Base-by-base conservation (phyloP, 2,329 filamentous ascomycete genomes). In the Pestalotiopsis sp. region DNA sequence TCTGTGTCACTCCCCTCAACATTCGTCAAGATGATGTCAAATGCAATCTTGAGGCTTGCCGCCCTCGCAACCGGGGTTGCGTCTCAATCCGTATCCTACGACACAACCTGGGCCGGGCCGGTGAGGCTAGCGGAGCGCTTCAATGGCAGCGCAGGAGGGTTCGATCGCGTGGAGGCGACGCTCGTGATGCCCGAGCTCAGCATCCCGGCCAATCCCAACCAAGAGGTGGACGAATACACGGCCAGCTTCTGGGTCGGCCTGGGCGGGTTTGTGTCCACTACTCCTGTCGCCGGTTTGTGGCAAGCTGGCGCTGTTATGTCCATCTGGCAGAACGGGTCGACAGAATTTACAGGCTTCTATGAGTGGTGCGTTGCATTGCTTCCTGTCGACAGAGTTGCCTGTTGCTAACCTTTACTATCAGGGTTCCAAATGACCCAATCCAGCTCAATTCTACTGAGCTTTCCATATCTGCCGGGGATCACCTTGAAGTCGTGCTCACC, bases 151-250 rank as follows among this genome's bases (percentile, higher is more conserved):
- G 61, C 40, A 3, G 61, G 61, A 17, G 61, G 61, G 1, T 64
- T 45, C 17, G 61, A 64, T 49, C 61, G 61, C 38, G 61, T 64
- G 36, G 40, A 64, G 61, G 61, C 61, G 2, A 64, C 61, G 38
- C 61, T 64, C 20, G 61, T 64, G 20, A 64, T 64, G 61, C 61
- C 61, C n/a, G 36, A 64, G 40, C 61, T 64, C 61, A 27, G 25
- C 41, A 64, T 64, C 20, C 61, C 61, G 23, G 40, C 38, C n/a
- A 64, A 52, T 11, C 61, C 61, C 23, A n/a, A 45, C 23, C 38
- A 64, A 20, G 14, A 64, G 23, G 45, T 40, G 2, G 61, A 64
- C 11, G 61, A 64, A 64, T 64, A 64, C 40, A 64, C 61, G 23
- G 61, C 61, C 14, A 20, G 36, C 36, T 64, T 25, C 13, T 64